Evolutionary conservation across 1,284 basidiomycete genomes (phyloP).

Genomic region (Somion occarium): DNA sequence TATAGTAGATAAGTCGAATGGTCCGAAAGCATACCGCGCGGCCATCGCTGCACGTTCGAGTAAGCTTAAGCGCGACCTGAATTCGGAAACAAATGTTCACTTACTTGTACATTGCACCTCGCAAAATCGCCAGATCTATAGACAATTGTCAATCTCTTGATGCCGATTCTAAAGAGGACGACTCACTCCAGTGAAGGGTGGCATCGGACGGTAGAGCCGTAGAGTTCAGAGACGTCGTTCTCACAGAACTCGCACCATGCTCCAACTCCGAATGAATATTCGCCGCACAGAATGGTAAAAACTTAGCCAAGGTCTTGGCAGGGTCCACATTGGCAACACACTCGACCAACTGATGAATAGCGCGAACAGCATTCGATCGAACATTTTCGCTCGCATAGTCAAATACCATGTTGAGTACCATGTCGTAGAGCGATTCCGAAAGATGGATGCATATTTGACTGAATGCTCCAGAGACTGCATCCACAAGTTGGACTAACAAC

Average conservation of each 20-base stretch:
- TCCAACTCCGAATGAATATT: slow-evolving; percentile 80
- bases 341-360: slow-evolving; percentile 83
- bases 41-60: slow-evolving; percentile 46
- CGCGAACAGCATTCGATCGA: slow-evolving; percentile 81
- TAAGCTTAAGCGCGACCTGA: slow-evolving; percentile 4
- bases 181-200: slow-evolving; percentile 84
- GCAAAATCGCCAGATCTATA: slow-evolving; percentile 62
- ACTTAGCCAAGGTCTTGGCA: slow-evolving; percentile 69
- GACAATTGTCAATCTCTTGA: slow-evolving; percentile 6
- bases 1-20: neutral
- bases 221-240: slow-evolving; percentile 75
- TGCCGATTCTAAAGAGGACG: slow-evolving; percentile 5
- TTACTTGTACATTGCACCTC: slow-evolving; percentile 68
- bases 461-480: slow-evolving; percentile 64
- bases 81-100: slow-evolving; percentile 22
- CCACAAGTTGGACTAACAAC: slow-evolving; percentile 57
- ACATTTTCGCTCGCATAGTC: slow-evolving; percentile 76
- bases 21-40: slow-evolving; percentile 40
- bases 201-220: slow-evolving; percentile 78
- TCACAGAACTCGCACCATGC: slow-evolving; percentile 79
- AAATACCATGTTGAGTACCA: slow-evolving; percentile 78
- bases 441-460: slow-evolving; percentile 80
- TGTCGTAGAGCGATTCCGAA: slow-evolving; percentile 78
- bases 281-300: slow-evolving; percentile 70
- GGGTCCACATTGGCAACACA: slow-evolving; percentile 83